Base-by-base conservation (phyloP, 2,329 filamentous ascomycete species). In the Neoscytalidium dimidiatum region DNA sequence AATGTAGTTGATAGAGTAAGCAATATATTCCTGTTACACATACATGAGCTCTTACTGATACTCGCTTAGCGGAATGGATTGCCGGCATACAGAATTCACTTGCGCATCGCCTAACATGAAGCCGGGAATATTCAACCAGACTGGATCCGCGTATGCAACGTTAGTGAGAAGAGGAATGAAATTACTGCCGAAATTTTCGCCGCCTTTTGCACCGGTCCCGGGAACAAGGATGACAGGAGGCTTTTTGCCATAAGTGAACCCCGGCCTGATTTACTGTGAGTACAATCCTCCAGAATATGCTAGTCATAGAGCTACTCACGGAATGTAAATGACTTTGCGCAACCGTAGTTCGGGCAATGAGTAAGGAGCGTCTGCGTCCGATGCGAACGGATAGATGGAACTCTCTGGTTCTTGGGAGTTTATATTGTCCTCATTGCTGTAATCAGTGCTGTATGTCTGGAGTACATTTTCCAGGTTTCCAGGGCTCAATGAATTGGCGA, bases 1-100 rank as follows among this genome's bases (percentile, higher is more conserved):
- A 65, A 86, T 78, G 73, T 87, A 87, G 74, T 87, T 84, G 66
- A 87, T 83, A 4, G 85, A 84, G 71, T 88, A 86, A 2, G 84
- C 83, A 43, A 85, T 80, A 68, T 84, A 86, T 71, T 87, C 85
- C 3, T 51, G 13, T 26, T 23, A 2, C 9, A 26, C 14, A 19
- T 51, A 26, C 14, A 19, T 51, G 5, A 28, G 23, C 8, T 51
- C 11, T 13, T 17, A 17, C 23, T 31, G 5, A 23, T 17, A 13
- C 13, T 29, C 17, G 7, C 19, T 23, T 23, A 5, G 5, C 6
- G 5, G n/a, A 26, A 1, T 6, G 23, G 43, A 23, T 46, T 23
- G 19, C 41, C n/a, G 23, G 14, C 48, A 29, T 31, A 51, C 48
- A n/a, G 82, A 74, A 67, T 83, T 87, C 28, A 74, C 67, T 68